A percentile compares a stretch with the other conserved stretches of the same genome.
Evolutionary conservation across 495 filamentous ascomycete species (phyloP).

Genomic region (Penicillium lividum): DNA sequence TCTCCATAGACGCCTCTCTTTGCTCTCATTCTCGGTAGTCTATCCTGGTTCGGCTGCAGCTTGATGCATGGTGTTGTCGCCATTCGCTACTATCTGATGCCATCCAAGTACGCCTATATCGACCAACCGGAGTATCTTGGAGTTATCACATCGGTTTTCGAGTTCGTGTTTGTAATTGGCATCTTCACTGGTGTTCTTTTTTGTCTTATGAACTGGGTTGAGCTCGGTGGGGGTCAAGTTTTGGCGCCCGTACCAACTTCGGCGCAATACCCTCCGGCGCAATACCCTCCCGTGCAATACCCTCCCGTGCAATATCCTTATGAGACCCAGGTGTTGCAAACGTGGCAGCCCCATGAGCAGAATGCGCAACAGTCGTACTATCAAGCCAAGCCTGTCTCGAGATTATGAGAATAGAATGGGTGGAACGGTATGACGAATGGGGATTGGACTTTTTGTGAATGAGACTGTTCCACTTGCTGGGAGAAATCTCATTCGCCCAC

Average conservation of each 20-base stretch:
- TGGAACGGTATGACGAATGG: neutral
- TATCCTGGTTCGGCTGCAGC: slow-evolving; percentile 26
- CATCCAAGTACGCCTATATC: no score
- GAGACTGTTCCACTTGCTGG: neutral
- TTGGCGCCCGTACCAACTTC: neutral
- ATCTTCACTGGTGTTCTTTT: slow-evolving; percentile 26
- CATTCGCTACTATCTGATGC: slow-evolving; percentile 22
- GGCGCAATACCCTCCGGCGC: no score
- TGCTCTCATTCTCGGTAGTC: slow-evolving; percentile 13
- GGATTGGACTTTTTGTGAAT: neutral
- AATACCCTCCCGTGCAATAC: no score
- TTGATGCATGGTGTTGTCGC: slow-evolving; percentile 18
- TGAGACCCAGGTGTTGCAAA: neutral
- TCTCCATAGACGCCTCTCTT: slow-evolving; percentile 16
- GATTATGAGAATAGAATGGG: neutral
- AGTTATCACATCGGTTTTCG: slow-evolving; percentile 8
- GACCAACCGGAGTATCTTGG: slow-evolving; percentile 13
- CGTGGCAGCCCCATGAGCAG: neutral
- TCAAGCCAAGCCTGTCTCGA: neutral
- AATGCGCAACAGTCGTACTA: neutral
- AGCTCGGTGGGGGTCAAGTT: slow-evolving; percentile 10
- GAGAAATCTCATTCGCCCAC: neutral
- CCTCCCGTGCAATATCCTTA: slow-evolving; percentile 12
- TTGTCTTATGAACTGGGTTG: slow-evolving; percentile 24
- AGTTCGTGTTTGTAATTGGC: slow-evolving; percentile 24